Evolutionary conservation across 2,329 filamentous ascomycete genomes (phyloP).

Genomic region (Nemania serpens): DNA sequence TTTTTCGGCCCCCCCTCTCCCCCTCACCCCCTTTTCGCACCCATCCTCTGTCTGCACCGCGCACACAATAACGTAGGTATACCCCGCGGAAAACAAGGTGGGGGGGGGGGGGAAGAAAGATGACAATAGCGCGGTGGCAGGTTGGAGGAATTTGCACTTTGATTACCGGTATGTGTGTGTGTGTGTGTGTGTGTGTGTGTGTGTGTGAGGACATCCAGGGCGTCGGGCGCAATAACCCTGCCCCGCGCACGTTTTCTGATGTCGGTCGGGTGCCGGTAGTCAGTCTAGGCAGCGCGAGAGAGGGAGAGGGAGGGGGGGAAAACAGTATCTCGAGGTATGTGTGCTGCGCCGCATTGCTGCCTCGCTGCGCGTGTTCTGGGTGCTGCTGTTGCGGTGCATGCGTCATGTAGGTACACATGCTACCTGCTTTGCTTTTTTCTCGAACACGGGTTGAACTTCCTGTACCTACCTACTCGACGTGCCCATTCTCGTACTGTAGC

Average conservation of each 20-base stretch:
- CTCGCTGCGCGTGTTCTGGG: slow-evolving; percentile 15
- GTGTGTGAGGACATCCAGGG: slow-evolving; percentile 1
- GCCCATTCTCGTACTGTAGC: not conserved
- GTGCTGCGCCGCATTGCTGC: slow-evolving; percentile 18
- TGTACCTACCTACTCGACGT: not conserved
- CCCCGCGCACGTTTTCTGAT: not conserved
- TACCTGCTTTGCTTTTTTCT: not conserved
- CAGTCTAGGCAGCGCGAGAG: not conserved
- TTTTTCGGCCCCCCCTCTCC: not conserved
- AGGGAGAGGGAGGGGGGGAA: not conserved
- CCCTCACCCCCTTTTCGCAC: not conserved
- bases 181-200: not conserved
- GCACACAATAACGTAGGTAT: slow-evolving; percentile 10
- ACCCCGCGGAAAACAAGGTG: slow-evolving; percentile 22
- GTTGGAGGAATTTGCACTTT: not conserved
- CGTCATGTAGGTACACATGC: slow-evolving; percentile 12
- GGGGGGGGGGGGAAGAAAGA: no score
- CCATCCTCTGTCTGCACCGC: not conserved
- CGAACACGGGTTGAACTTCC: not conserved
- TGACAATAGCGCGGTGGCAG: not conserved
- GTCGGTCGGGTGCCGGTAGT: slow-evolving; percentile 10
- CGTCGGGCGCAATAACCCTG: slow-evolving; percentile 12
- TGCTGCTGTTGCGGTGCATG: not conserved
- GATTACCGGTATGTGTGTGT: not conserved
- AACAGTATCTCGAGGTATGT: not conserved